These are phyloP conservation scores for Acanthochlamys bracteata DNA, from an alignment of 106 monocot genomes.

Conservation along the genomic window DNA sequence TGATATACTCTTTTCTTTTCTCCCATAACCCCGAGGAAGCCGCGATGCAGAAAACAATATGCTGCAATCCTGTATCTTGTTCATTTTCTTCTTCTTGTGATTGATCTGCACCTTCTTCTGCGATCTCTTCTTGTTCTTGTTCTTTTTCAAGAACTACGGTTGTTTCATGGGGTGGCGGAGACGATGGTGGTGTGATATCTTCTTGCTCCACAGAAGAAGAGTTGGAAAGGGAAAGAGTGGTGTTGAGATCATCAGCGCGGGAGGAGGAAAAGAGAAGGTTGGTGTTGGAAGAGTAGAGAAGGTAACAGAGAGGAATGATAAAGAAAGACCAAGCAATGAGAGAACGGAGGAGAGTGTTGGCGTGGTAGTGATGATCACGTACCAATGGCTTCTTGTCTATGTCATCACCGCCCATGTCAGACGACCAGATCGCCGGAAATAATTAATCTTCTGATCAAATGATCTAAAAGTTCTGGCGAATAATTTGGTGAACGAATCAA, in stretches of 20 bases:
- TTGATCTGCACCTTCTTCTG: neutral
- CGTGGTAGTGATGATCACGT: neutral
- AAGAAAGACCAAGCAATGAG: neutral
- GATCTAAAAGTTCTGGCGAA: too few species aligned
- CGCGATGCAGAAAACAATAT: conserved; percentile 9
- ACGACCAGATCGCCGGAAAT: neutral
- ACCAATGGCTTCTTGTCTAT: neutral
- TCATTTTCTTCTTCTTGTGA: neutral
- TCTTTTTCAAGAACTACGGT: neutral
- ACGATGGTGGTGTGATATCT: too few species aligned
- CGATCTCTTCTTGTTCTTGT: neutral
- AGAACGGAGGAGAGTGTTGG: neutral
- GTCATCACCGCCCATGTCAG: neutral
- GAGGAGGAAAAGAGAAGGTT: neutral
- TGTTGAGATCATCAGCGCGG: neutral
- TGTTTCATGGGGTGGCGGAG: neutral
- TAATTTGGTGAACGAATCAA: too few species aligned
- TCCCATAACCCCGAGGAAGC: conserved; percentile 1
- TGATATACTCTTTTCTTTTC: conserved; percentile 1
- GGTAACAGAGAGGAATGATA: neutral
- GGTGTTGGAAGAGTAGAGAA: conserved; percentile 5
- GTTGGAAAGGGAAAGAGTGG: neutral
- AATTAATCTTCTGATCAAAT: neutral
- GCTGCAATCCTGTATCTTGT: neutral
- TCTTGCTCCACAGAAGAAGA: neutral